phyloP scores from a whole-genome alignment of 495 filamentous ascomycete species.

The Trichoderma gamsii region DNA sequence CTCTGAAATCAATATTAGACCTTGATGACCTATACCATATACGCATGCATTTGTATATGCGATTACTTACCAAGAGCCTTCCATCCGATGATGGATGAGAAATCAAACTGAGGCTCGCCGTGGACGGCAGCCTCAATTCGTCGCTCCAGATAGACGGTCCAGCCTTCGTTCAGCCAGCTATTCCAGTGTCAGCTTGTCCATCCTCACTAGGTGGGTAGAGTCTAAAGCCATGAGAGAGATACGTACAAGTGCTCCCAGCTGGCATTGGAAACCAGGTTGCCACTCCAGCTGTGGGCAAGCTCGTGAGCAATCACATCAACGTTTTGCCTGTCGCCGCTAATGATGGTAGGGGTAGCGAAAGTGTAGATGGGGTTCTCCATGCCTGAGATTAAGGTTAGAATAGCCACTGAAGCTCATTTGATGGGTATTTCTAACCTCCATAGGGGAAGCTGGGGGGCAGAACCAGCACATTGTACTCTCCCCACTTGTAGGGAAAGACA shows the following conservation, averaged over 20 bases:
- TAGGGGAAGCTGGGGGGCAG: slow-evolving; percentile 88
- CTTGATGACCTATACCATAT: slow-evolving; percentile 23
- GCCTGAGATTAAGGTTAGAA: slow-evolving; percentile 38
- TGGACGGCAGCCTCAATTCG: slow-evolving; percentile 63
- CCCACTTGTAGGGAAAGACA: slow-evolving; percentile 86
- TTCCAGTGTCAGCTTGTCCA: neutral
- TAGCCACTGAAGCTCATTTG: neutral
- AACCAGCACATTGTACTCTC: slow-evolving; percentile 87
- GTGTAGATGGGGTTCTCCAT: slow-evolving; percentile 97
- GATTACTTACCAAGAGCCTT: slow-evolving; percentile 45
- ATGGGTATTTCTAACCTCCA: slow-evolving; percentile 35
- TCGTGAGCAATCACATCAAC: slow-evolving; percentile 97
- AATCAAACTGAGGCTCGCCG: slow-evolving; percentile 78
- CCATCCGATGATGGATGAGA: slow-evolving; percentile 87
- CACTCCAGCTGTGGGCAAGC: slow-evolving; percentile 85
- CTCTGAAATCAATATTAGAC: slow-evolving; percentile 32
- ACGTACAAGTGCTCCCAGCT: slow-evolving; percentile 88
- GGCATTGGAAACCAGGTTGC: slow-evolving; percentile 83
- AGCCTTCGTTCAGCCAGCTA: slow-evolving; percentile 89
- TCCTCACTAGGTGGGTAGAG: neutral
- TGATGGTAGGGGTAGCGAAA: slow-evolving; percentile 87
- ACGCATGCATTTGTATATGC: slow-evolving; percentile 18
- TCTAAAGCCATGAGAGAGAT: neutral
- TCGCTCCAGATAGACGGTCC: slow-evolving; percentile 90
- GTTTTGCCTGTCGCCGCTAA: slow-evolving; percentile 87